phyloP scores from a whole-genome alignment of 2,329 filamentous ascomycete genomes.

The Scedosporium apiospermum region DNA sequence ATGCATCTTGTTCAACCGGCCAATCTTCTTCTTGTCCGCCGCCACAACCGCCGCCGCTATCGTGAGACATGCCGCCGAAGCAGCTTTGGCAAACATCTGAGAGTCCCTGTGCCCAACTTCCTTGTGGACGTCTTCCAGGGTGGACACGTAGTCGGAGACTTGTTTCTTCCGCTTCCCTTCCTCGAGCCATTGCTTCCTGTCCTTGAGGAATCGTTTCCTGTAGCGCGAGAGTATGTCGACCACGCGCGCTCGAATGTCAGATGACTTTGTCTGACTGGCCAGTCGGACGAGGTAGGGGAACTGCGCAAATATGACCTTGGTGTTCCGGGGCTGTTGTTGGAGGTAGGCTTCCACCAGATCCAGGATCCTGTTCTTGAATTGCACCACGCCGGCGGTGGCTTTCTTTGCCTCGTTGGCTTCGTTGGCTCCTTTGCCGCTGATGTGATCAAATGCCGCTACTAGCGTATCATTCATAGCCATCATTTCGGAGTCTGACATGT shows the following conservation, averaged over 20 bases:
- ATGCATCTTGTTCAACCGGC: constrained; percentile 45
- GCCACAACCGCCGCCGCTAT: constrained; percentile 53
- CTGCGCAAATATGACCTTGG: constrained; percentile 54
- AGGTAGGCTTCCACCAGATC: constrained; percentile 81
- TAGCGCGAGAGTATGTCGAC: constrained; percentile 63
- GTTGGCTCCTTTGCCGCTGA: constrained; percentile 49
- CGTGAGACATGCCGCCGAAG: constrained; percentile 62
- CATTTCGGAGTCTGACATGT: constrained; percentile 86
- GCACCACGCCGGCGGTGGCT: constrained; percentile 77
- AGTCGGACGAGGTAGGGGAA: constrained; percentile 67
- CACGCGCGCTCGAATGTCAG: constrained; percentile 65
- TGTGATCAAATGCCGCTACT: constrained; percentile 74
- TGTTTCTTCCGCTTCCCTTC: constrained; percentile 30
- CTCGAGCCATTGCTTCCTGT: constrained; percentile 20
- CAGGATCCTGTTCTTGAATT: constrained; percentile 89
- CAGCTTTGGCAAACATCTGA: constrained; percentile 63
- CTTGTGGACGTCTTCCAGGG: constrained; percentile 59
- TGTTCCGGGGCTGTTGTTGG: constrained; percentile 62
- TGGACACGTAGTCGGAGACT: constrained; percentile 34
- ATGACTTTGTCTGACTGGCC: constrained; percentile 63
- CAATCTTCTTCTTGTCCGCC: constrained; percentile 43
- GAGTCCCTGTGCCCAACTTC: constrained; percentile 56
- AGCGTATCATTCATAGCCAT: constrained; percentile 77
- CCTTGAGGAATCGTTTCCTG: constrained; percentile 57
- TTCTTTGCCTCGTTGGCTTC: constrained; percentile 80